phyloP scores from a whole-genome alignment of 2,329 filamentous ascomycete species.

The Claviceps lovelessii region DNA sequence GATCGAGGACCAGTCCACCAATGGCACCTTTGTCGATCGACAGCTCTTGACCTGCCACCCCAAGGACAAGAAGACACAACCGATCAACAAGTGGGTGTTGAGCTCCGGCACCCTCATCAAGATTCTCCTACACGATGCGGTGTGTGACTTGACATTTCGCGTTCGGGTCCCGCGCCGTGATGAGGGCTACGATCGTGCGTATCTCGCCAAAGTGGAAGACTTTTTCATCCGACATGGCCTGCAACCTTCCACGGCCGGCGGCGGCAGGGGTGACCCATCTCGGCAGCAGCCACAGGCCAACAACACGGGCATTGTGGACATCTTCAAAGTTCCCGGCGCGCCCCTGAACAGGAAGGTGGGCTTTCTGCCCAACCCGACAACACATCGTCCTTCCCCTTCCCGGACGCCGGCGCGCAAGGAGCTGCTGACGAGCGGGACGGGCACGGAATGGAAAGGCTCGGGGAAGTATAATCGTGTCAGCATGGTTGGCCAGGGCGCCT shows the following conservation, averaged over 20 bases:
- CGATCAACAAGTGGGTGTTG: slow-evolving; percentile 42
- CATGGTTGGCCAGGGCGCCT: slow-evolving; percentile 80
- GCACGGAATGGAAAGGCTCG: slow-evolving; percentile 68
- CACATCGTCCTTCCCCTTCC: slow-evolving; percentile 7
- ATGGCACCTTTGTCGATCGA: slow-evolving; percentile 78
- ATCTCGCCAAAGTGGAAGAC: slow-evolving; percentile 50
- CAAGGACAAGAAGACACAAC: slow-evolving; percentile 18
- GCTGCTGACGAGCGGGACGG: slow-evolving; percentile 17
- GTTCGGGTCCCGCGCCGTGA: slow-evolving; percentile 71
- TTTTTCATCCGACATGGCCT: slow-evolving; percentile 40
- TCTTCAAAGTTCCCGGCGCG: slow-evolving; percentile 17
- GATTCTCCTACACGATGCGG: slow-evolving; percentile 41
- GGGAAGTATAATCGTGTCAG: slow-evolving; percentile 70
- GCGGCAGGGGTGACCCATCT: slow-evolving; percentile 31
- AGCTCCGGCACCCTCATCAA: slow-evolving; percentile 59
- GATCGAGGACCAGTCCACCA: slow-evolving; percentile 90
- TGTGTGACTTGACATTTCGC: slow-evolving; percentile 59
- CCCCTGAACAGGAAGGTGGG: slow-evolving; percentile 4
- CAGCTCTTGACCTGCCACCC: slow-evolving; percentile 40
- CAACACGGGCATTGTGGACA: slow-evolving; percentile 27
- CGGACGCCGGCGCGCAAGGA: slow-evolving; percentile 15
- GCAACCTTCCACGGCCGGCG: slow-evolving; percentile 25
- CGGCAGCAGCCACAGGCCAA: not conserved
- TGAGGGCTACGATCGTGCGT: slow-evolving; percentile 48
- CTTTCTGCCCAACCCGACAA: slow-evolving; percentile 1